Conservation (phyloP, 179 eudicot species). For the Patellifolia procumbens region DNA sequence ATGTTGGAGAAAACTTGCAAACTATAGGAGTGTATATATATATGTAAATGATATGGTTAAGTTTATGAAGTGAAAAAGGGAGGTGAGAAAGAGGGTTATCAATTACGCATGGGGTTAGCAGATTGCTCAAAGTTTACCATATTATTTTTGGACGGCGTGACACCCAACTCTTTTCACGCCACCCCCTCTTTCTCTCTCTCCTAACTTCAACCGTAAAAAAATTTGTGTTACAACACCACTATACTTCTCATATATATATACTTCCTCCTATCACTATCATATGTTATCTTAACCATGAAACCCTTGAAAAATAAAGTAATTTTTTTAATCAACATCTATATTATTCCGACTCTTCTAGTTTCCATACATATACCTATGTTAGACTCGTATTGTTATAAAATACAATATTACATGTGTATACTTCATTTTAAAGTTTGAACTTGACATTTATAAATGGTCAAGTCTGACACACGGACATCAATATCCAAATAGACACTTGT, state of each 20-base stretch:
- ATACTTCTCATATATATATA: background rate
- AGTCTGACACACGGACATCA: no score
- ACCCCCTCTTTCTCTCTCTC: conserved; percentile 21
- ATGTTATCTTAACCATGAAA: conserved; percentile 20
- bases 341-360: no score
- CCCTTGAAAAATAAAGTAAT: background rate
- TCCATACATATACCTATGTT: no score
- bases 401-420: no score
- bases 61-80: background rate
- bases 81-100: conserved; percentile 27
- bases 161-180: conserved; percentile 56
- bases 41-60: background rate
- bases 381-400: no score
- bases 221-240: conserved; percentile 36
- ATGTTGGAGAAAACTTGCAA: background rate
- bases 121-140: conserved; percentile 36
- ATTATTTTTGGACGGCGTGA: conserved; percentile 69
- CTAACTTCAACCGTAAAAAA: conserved; percentile 34
- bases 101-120: conserved; percentile 70
- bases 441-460: no score
- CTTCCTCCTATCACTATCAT: conserved; percentile 15
- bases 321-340: no score
- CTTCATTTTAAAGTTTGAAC: no score
- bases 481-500: no score
- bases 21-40: conserved; percentile 7